Conservation (phyloP, 2,329 filamentous ascomycete species). For the Trichoderma semiorbis region DNA sequence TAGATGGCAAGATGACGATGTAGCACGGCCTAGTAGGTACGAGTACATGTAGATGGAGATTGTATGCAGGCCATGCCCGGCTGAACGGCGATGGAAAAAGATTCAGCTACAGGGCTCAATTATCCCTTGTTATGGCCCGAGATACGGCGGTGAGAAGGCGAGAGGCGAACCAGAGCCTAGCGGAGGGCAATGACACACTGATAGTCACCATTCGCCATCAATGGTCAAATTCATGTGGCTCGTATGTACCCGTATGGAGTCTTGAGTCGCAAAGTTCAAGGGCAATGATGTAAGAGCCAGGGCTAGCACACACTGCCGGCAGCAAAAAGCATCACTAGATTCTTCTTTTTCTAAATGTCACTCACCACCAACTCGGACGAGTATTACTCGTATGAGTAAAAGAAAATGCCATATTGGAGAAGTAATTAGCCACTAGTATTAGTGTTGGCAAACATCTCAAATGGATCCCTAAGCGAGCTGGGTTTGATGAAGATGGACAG, state of each 20-base stretch:
- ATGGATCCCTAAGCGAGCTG: not conserved
- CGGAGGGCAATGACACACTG: not conserved
- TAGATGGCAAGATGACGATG: not conserved
- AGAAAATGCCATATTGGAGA: not conserved
- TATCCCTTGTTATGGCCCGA: not conserved
- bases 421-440: not conserved
- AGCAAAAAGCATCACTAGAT: not conserved
- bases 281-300: slow-evolving; percentile 5
- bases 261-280: not conserved
- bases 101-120: not conserved
- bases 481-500: not conserved
- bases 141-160: slow-evolving; percentile 2
- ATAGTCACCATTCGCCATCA: not conserved
- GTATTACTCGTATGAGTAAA: not conserved
- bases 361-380: not conserved
- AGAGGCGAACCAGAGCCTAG: not conserved
- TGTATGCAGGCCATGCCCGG: not conserved
- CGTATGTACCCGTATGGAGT: not conserved
- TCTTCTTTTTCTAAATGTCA: not conserved
- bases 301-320: not conserved
- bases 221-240: not conserved
- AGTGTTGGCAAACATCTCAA: not conserved
- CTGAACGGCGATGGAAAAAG: not conserved
- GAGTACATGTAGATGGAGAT: not conserved
- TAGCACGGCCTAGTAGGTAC: not conserved